A percentile compares a stretch with the other conserved stretches of the same genome.
Evolutionary conservation across 768 basidiomycete species (phyloP).

Genomic region (Cystofilobasidium ferigula): DNA sequence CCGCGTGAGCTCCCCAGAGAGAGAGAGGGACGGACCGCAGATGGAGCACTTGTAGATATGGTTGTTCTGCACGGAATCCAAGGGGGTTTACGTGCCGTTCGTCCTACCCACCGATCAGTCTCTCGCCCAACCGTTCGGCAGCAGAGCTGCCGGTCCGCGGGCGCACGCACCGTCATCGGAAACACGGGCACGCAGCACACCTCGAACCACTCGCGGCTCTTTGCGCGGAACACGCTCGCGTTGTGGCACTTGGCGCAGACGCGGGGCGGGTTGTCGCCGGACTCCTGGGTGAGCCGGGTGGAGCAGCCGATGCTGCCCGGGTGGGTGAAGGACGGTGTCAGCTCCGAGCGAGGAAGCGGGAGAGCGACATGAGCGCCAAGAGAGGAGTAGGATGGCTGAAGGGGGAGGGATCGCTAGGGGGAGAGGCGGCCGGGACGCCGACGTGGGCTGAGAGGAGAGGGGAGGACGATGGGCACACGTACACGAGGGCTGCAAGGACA

Average conservation of each 20-base stretch:
- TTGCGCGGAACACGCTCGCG: slow-evolving; percentile 11
- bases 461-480: too few relatives aligned
- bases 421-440: too few relatives aligned
- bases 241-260: slow-evolving; percentile 21
- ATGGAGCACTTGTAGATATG: slow-evolving; percentile 18
- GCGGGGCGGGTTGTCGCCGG: slow-evolving; percentile 18
- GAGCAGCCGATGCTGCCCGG: background rate
- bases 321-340: background rate
- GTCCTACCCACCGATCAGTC: background rate
- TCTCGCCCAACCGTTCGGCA: background rate
- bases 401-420: too few relatives aligned
- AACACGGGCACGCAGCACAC: slow-evolving; percentile 22
- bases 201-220: slow-evolving; percentile 6
- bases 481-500: too few relatives aligned
- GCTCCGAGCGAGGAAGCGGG: background rate
- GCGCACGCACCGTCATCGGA: background rate
- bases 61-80: background rate
- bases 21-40: slow-evolving; percentile 4
- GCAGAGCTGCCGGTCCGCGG: background rate
- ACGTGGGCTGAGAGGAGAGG: too few relatives aligned
- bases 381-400: too few relatives aligned
- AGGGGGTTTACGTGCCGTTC: background rate
- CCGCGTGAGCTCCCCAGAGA: too few relatives aligned
- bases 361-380: too few relatives aligned
- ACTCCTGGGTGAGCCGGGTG: slow-evolving; percentile 10